Conservation (phyloP, 176 grass and related monocot genomes). For the Ananas comosus region DNA sequence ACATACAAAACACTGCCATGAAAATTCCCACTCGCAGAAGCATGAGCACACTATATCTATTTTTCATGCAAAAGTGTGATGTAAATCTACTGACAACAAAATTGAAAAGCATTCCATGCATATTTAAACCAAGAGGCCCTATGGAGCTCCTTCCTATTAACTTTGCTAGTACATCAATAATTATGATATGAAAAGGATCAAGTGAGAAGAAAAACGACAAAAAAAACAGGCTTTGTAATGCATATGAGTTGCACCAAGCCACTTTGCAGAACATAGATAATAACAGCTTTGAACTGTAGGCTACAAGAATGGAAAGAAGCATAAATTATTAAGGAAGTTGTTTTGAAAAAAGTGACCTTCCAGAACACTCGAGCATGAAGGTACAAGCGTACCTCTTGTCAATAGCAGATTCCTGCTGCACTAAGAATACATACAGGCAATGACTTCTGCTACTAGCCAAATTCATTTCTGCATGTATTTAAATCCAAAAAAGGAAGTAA, state of each 20-base stretch:
- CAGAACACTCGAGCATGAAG: background rate
- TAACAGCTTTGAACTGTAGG: background rate
- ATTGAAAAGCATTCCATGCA: too few species aligned
- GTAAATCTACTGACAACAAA: too few species aligned
- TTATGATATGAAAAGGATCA: too few species aligned
- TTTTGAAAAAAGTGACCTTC: background rate
- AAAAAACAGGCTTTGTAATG: too few species aligned
- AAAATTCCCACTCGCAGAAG: too few species aligned
- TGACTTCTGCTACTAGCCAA: conserved; percentile 85
- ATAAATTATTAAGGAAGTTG: background rate
- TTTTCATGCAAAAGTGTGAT: too few species aligned
- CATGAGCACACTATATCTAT: too few species aligned
- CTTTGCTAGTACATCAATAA: too few species aligned
- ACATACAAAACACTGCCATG: too few species aligned
- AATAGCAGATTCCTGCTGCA: conserved; percentile 47
- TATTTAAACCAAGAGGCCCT: too few species aligned
- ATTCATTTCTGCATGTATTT: conserved; percentile 68
- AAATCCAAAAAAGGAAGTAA: conserved; percentile 21
- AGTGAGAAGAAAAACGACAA: too few species aligned
- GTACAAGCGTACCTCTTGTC: conserved; percentile 42
- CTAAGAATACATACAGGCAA: conserved; percentile 75
- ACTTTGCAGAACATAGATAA: background rate
- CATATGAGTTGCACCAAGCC: background rate
- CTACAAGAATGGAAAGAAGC: background rate
- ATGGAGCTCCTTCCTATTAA: too few species aligned